Evolutionary conservation across 257 asterid species (phyloP).

Genomic region (Lavandula angustifolia): DNA sequence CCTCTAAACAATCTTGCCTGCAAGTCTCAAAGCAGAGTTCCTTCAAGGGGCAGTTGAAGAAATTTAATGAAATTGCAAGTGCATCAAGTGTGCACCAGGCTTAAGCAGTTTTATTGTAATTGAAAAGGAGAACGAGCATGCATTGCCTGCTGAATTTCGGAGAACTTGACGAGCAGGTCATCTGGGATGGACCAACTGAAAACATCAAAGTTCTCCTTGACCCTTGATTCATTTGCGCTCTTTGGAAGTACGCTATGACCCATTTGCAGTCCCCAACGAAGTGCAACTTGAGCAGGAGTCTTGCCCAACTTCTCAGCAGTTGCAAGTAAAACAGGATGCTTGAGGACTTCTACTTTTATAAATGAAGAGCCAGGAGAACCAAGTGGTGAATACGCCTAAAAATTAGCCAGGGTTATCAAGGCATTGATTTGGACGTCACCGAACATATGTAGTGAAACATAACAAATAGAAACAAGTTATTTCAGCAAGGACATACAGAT

Average conservation of each 20-base stretch:
- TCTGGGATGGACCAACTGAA: slow-evolving; percentile 57
- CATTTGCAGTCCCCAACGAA: slow-evolving; percentile 61
- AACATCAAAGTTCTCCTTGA: slow-evolving; percentile 53
- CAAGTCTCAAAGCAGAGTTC: slow-evolving; percentile 3
- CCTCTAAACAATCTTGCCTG: slow-evolving; percentile 67
- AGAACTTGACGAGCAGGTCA: slow-evolving; percentile 47
- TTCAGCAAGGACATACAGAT: slow-evolving; percentile 53
- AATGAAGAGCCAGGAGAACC: slow-evolving; percentile 82
- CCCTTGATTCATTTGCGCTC: slow-evolving; percentile 48
- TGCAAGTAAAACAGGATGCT: slow-evolving; percentile 53
- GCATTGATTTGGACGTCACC: neutral
- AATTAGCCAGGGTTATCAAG: neutral
- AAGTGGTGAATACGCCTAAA: slow-evolving; percentile 78
- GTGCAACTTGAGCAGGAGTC: slow-evolving; percentile 58
- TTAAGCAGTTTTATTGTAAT: neutral
- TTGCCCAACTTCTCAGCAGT: slow-evolving; percentile 52
- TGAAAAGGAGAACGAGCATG: neutral
- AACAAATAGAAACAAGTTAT: neutral
- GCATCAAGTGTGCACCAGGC: too few relatives aligned
- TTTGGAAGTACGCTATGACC: slow-evolving; percentile 66
- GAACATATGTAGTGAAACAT: neutral
- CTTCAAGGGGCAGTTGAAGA: too few relatives aligned
- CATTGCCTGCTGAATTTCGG: slow-evolving; percentile 55
- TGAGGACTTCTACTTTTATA: slow-evolving; percentile 62
- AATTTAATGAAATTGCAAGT: neutral